These are phyloP conservation scores for Erysiphe pulchra DNA, from an alignment of 2,329 filamentous ascomycete species.

Conservation along the genomic window DNA sequence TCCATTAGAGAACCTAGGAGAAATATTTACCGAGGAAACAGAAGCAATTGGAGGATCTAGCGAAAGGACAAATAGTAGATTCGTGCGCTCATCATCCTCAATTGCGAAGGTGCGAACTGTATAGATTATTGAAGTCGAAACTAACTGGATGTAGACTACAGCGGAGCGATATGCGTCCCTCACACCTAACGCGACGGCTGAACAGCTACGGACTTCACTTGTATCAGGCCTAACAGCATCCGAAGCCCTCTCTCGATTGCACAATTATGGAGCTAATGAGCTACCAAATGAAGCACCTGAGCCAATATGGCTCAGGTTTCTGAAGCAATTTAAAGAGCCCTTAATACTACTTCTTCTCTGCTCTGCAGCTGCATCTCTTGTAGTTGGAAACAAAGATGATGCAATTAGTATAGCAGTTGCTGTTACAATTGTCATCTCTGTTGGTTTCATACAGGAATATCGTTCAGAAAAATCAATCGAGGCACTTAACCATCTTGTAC, in stretches of 20 bases:
- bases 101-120: conserved; percentile 10
- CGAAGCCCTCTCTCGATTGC: conserved; percentile 57
- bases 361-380: conserved; percentile 65
- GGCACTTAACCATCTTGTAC: conserved; percentile 76
- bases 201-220: conserved; percentile 58
- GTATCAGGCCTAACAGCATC: conserved; percentile 54
- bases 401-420: conserved; percentile 87
- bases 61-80: conserved; percentile 7
- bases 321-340: conserved; percentile 93
- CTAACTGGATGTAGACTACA: conserved; percentile 10
- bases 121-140: background rate
- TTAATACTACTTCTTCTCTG: conserved; percentile 76
- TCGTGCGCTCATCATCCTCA: conserved; percentile 11
- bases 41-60: conserved; percentile 8
- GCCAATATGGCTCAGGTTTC: conserved; percentile 78
- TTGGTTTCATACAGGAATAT: conserved; percentile 94
- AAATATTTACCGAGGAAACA: conserved; percentile 5
- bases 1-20: conserved; percentile 11
- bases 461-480: conserved; percentile 93
- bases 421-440: conserved; percentile 86
- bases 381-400: conserved; percentile 86
- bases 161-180: conserved; percentile 40
- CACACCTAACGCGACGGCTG: conserved; percentile 52
- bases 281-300: conserved; percentile 84
- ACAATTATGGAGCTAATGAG: conserved; percentile 73